Conservation (phyloP, 2,329 filamentous ascomycete species). For the Penicillium decumbens region DNA sequence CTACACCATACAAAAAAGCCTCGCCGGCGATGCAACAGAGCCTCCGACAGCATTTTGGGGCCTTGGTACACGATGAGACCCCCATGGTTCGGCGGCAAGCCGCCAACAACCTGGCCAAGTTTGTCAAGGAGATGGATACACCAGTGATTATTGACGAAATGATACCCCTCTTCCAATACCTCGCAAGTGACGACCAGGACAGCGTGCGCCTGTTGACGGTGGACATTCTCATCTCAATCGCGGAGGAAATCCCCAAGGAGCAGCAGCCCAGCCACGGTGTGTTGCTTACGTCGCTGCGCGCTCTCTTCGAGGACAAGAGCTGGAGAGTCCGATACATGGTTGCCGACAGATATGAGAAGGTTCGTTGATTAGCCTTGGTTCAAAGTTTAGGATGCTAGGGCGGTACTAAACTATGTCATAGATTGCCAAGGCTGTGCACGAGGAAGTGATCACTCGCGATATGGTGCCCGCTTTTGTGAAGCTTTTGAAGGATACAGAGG, state of each 20-base stretch:
- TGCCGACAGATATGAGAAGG: constrained; percentile 96
- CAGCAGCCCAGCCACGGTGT: constrained; percentile 96
- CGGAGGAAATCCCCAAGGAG: constrained; percentile 95
- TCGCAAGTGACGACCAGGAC: constrained; percentile 94
- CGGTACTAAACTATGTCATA: constrained; percentile 38
- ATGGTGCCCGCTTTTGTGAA: constrained; percentile 96
- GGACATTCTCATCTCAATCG: constrained; percentile 91
- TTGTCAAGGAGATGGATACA: constrained; percentile 93
- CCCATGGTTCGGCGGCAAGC: constrained; percentile 98
- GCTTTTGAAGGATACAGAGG: constrained; percentile 94
- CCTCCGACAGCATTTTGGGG: constrained; percentile 84
- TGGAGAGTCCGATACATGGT: constrained; percentile 99
- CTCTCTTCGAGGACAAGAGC: constrained; percentile 97
- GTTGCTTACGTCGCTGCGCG: constrained; percentile 81
- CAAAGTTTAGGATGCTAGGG: not conserved
- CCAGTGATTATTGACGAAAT: constrained; percentile 94
- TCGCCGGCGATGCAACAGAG: constrained; percentile 82
- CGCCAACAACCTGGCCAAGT: constrained; percentile 93
- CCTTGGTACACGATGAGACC: constrained; percentile 95
- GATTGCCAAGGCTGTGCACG: constrained; percentile 97
- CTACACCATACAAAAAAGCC: constrained; percentile 86
- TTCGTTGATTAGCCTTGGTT: constrained; percentile 35
- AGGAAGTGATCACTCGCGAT: constrained; percentile 90
- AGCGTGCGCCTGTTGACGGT: constrained; percentile 94
- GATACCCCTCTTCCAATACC: constrained; percentile 97